Evolutionary conservation across 2,329 filamentous ascomycete genomes (phyloP).

Genomic region (Magnaporthiopsis rhizophila): DNA sequence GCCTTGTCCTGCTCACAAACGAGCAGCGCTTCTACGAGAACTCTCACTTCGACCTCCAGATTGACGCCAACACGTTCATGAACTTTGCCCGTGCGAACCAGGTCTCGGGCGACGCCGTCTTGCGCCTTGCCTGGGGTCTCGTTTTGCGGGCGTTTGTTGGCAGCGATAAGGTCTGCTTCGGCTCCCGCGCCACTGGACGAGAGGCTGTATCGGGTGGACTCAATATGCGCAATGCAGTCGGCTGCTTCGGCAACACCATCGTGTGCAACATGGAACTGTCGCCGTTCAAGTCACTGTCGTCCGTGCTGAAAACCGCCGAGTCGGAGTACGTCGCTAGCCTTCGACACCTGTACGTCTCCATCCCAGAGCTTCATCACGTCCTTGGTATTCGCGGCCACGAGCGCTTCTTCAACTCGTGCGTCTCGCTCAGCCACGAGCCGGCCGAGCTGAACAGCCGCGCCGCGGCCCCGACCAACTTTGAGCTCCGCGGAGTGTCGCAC

Average conservation of each 20-base stretch:
- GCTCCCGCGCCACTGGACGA: slow-evolving; percentile 38
- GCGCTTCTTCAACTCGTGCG: slow-evolving; percentile 41
- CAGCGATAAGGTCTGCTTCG: slow-evolving; percentile 45
- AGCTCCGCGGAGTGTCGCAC: slow-evolving; percentile 26
- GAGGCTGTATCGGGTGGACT: slow-evolving; percentile 31
- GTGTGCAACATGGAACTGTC: slow-evolving; percentile 27
- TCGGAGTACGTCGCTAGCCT: slow-evolving; percentile 22
- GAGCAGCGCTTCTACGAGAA: slow-evolving; percentile 23
- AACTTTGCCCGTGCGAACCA: slow-evolving; percentile 33
- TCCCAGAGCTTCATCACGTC: slow-evolving; percentile 38
- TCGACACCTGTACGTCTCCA: slow-evolving; percentile 35
- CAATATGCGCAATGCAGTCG: slow-evolving; percentile 31
- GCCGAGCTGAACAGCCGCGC: slow-evolving; percentile 26
- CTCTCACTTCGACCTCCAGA: slow-evolving; percentile 30
- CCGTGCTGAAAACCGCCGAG: slow-evolving; percentile 24
- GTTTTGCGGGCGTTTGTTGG: slow-evolving; percentile 47
- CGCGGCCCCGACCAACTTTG: slow-evolving; percentile 18
- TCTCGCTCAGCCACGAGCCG: slow-evolving; percentile 37
- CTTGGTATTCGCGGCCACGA: slow-evolving; percentile 31
- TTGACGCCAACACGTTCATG: slow-evolving; percentile 31
- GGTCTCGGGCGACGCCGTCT: slow-evolving; percentile 39
- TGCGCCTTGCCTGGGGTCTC: slow-evolving; percentile 53
- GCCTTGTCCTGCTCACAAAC: slow-evolving; percentile 21
- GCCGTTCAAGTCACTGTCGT: slow-evolving; percentile 22
- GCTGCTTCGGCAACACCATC: slow-evolving; percentile 35